phyloP scores from a whole-genome alignment of 345 rosid genomes.

The thale cress (Arabidopsis thaliana) region DNA sequence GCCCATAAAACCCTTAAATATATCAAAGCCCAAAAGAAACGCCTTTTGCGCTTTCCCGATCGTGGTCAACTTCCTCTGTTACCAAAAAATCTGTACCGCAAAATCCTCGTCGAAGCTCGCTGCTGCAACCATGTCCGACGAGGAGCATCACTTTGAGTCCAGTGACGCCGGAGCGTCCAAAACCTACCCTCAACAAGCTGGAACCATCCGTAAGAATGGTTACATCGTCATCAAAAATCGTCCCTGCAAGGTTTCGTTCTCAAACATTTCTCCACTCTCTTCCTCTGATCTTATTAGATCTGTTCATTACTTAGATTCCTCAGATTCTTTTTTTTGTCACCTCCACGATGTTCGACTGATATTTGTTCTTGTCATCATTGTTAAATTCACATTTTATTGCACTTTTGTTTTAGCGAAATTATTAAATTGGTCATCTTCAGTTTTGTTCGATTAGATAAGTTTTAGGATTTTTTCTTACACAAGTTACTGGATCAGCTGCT shows the following conservation, averaged over 20 bases:
- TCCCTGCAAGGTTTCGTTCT: constrained; percentile 59
- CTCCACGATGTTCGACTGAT: background rate
- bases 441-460: no score
- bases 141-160: constrained; percentile 71
- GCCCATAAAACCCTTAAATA: constrained; percentile 23
- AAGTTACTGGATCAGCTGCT: no score
- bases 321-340: background rate
- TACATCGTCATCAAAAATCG: constrained; percentile 65
- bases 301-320: background rate
- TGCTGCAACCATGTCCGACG: constrained; percentile 58
- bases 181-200: constrained; percentile 74
- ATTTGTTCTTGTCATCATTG: no score
- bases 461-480: no score
- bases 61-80: constrained; percentile 8
- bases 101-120: constrained; percentile 27
- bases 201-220: constrained; percentile 70
- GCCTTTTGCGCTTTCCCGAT: background rate
- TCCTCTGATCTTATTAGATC: constrained; percentile 9
- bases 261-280: background rate
- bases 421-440: no score
- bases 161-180: constrained; percentile 80
- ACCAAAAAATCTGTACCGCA: background rate
- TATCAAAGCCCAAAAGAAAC: constrained; percentile 7
- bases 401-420: no score
- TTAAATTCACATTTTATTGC: no score